Conservation (phyloP, 208 protist genomes). For the Trypanosoma boissoni region DNA sequence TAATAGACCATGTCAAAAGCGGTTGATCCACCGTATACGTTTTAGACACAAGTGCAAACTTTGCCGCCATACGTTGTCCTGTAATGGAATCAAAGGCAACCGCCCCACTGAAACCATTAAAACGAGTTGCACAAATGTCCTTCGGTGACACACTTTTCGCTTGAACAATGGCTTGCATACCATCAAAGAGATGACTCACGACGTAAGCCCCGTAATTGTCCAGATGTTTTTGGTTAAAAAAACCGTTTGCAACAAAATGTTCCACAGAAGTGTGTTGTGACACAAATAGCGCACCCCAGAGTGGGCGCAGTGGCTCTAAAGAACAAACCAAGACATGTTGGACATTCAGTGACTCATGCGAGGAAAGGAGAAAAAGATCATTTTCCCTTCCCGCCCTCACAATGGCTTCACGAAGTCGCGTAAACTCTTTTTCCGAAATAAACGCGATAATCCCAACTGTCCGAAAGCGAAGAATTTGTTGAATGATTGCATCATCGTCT, state of each 20-base stretch:
- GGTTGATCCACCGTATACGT: constrained; percentile 40
- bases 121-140: constrained; percentile 40
- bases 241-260: constrained; percentile 34
- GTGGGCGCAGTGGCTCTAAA: constrained; percentile 13
- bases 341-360: constrained; percentile 59
- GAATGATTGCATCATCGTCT: constrained; percentile 55
- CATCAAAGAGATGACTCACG: constrained; percentile 79
- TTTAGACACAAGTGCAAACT: constrained; percentile 50
- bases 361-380: constrained; percentile 64
- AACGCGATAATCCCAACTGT: constrained; percentile 65
- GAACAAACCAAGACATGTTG: constrained; percentile 35
- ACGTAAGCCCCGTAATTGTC: constrained; percentile 78
- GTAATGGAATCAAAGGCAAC: constrained; percentile 72
- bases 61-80: constrained; percentile 56
- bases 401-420: constrained; percentile 43
- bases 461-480: constrained; percentile 36
- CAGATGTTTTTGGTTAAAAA: constrained; percentile 40
- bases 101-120: constrained; percentile 67
- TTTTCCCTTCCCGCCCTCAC: constrained; percentile 31
- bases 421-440: constrained; percentile 46
- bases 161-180: constrained; percentile 47
- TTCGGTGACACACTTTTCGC: constrained; percentile 37
- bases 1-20: constrained; percentile 56
- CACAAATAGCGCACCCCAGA: constrained; percentile 72
- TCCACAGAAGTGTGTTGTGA: constrained; percentile 47